Base-by-base conservation (phyloP, 495 filamentous ascomycete species). In the Cercophora newfieldiana region DNA sequence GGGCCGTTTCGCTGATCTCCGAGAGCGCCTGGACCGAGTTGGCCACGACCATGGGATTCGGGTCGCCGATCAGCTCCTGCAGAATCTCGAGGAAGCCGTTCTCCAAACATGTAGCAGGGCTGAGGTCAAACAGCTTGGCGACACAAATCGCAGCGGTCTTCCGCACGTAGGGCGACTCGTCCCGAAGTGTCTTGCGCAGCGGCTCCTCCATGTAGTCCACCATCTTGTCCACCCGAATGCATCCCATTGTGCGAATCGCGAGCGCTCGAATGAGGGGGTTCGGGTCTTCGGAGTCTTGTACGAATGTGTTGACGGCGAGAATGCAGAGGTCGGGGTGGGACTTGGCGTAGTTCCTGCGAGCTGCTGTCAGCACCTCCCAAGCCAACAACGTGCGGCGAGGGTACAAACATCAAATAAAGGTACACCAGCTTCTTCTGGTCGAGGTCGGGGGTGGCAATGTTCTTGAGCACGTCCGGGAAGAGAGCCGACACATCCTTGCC, bases 371-470 rank as follows among this genome's bases (percentile, higher is more conserved):
- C 21, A 48, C 30, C 12, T 7, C 8, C 55, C 21, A 63, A 50
- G 26, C 50, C 16, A 66, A 26, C 31, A 48, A n/a, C 25, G 22
- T 0, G 7, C 21, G 16, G 28, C n/a, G 54, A 24, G 76, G 16
- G n/a, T 6, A 44, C 49, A 7, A 44, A 55, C 94, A 99, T 99
- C 33, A 99, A 81, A 75, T 99, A 99, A 29, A 99, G 85, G 76
- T 99, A 99, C 14, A 99, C 95, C 68, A 99, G 89, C 83, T 99
- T 99, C 86, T 99, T 99, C 83, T 99, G 95, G 75, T 98, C 95
- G 64, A 99, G 80, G 77, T 99, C 95, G 28, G 80, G 81, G 7
- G 95, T 98, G 51, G 96, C 94, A 79, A 99, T 98, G 70, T 99
- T 99, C 83, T 99, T 99, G 65, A 99, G 86, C 14, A 99, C 94